Conservation (phyloP, 2,329 filamentous ascomycete genomes). For the Paracoccidioides brasiliensis region DNA sequence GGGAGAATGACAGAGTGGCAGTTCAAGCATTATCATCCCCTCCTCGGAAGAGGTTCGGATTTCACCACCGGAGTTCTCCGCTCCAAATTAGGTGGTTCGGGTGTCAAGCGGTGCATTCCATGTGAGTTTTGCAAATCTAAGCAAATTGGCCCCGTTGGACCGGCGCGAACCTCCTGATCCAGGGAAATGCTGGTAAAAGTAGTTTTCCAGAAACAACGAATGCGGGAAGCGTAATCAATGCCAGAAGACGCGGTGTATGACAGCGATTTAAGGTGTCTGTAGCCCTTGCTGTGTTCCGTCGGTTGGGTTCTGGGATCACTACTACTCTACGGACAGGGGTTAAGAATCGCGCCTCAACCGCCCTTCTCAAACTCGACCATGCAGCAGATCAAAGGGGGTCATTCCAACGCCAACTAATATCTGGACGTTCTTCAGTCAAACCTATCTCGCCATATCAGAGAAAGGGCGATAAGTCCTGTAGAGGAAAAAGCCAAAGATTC, state of each 20-base stretch:
- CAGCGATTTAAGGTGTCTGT: background rate
- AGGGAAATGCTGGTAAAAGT: background rate
- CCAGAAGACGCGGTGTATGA: background rate
- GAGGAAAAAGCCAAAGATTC: no score
- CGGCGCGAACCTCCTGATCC: no score
- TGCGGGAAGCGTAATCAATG: background rate
- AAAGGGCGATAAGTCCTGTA: no score
- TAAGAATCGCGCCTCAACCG: background rate
- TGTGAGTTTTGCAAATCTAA: no score
- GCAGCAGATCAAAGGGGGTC: background rate
- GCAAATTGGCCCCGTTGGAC: no score
- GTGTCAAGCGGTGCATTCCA: background rate
- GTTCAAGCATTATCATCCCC: background rate
- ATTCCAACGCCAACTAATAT: background rate
- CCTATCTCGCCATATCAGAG: no score
- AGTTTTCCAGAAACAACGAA: background rate
- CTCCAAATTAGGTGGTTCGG: background rate
- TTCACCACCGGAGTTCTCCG: background rate
- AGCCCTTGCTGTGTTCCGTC: background rate
- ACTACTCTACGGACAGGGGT: background rate
- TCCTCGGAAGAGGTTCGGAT: background rate
- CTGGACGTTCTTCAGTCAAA: background rate
- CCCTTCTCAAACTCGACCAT: background rate
- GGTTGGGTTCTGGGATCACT: background rate
- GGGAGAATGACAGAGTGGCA: background rate